Conservation (phyloP, 768 basidiomycete species). For the Russula sp. region DNA sequence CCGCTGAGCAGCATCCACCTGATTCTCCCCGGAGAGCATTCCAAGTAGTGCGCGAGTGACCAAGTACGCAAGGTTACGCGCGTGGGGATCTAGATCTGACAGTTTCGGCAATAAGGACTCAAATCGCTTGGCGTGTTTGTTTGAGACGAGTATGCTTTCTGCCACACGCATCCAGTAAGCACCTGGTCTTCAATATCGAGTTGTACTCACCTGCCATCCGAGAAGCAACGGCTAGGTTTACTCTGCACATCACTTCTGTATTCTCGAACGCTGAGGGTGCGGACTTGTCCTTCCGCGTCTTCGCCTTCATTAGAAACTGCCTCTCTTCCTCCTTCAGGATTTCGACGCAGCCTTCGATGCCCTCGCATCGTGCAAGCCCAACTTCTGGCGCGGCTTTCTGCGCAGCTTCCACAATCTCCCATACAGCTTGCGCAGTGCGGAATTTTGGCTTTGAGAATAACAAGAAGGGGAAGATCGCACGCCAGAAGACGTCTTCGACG, state of each 20-base stretch:
- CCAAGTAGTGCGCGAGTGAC: slow-evolving; percentile 56
- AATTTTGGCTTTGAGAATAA: slow-evolving; percentile 68
- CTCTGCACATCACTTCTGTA: slow-evolving; percentile 41
- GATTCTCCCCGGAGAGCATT: slow-evolving; percentile 51
- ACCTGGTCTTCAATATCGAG: background rate
- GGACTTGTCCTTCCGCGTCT: slow-evolving; percentile 27
- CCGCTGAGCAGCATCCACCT: slow-evolving; percentile 47
- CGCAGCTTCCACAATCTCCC: slow-evolving; percentile 57
- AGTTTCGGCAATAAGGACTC: slow-evolving; percentile 48
- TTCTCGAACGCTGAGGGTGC: slow-evolving; percentile 24
- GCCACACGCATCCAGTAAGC: slow-evolving; percentile 5
- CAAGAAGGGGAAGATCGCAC: slow-evolving; percentile 65
- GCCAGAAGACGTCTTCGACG: slow-evolving; percentile 36
- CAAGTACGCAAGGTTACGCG: slow-evolving; percentile 54
- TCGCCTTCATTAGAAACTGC: slow-evolving; percentile 29
- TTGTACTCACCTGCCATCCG: slow-evolving; percentile 57
- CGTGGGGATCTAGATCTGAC: slow-evolving; percentile 43
- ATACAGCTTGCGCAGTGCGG: slow-evolving; percentile 58
- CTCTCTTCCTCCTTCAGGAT: slow-evolving; percentile 35
- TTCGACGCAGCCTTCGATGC: slow-evolving; percentile 52
- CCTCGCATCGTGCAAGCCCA: slow-evolving; percentile 33
- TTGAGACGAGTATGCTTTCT: slow-evolving; percentile 64
- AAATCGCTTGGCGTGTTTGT: slow-evolving; percentile 39
- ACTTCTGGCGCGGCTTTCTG: slow-evolving; percentile 24
- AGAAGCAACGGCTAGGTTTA: slow-evolving; percentile 50